Conservation (phyloP, 2,329 filamentous ascomycete genomes). For the Periconia sp. region DNA sequence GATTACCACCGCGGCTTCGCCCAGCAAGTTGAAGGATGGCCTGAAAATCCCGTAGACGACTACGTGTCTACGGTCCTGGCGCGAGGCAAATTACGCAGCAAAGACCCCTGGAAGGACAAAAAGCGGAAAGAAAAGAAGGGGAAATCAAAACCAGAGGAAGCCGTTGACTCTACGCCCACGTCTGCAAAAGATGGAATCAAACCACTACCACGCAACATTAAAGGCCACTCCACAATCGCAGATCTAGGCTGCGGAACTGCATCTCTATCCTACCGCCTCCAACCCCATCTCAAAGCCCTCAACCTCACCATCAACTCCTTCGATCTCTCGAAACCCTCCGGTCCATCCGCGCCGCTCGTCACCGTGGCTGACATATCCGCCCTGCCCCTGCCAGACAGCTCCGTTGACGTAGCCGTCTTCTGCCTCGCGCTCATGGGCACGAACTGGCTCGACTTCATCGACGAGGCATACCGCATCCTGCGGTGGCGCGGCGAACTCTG, state of each 20-base stretch:
- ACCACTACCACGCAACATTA: constrained; percentile 74
- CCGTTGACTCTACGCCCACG: constrained; percentile 14
- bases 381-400: constrained; percentile 75
- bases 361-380: constrained; percentile 88
- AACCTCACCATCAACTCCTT: constrained; percentile 80
- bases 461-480: constrained; percentile 91
- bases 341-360: constrained; percentile 74
- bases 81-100: constrained; percentile 64
- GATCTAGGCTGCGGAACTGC: constrained; percentile 96
- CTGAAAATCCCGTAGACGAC: constrained; percentile 90
- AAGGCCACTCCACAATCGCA: constrained; percentile 74
- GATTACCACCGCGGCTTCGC: constrained; percentile 98
- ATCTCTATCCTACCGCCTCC: constrained; percentile 73
- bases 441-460: constrained; percentile 96
- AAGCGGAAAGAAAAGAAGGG: constrained; percentile 44
- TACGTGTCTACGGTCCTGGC: constrained; percentile 76
- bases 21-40: constrained; percentile 94
- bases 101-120: constrained; percentile 47
- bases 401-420: constrained; percentile 88
- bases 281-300: constrained; percentile 67
- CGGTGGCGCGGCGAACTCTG: constrained; percentile 95
- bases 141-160: constrained; percentile 18
- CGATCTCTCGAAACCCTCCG: constrained; percentile 80
- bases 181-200: constrained; percentile 29
- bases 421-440: constrained; percentile 98